Conservation (phyloP, 495 filamentous ascomycete genomes). For the Parmelia sp. region DNA sequence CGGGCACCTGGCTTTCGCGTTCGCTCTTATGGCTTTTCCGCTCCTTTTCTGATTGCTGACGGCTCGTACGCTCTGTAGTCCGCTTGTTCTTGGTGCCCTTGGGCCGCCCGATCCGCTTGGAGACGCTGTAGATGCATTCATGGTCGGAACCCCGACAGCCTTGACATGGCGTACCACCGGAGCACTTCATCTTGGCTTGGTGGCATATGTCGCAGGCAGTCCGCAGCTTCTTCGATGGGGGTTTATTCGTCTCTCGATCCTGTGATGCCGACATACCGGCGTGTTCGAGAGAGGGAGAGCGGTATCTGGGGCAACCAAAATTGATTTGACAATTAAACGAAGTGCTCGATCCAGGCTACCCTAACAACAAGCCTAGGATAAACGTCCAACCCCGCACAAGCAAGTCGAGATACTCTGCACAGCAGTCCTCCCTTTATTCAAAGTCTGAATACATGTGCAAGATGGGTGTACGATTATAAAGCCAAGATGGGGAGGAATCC, state of each 20-base stretch:
- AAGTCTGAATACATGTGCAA: neutral
- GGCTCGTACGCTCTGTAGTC: slow-evolving; percentile 21
- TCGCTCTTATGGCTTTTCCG: slow-evolving; percentile 12
- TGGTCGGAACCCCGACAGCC: slow-evolving; percentile 23
- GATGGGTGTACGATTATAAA: neutral
- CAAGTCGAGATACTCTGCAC: neutral
- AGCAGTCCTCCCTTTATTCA: neutral
- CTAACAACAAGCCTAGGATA: neutral
- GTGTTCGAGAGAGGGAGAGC: neutral
- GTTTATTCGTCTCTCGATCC: slow-evolving; percentile 12
- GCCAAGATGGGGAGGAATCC: neutral
- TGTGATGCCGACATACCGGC: slow-evolving; percentile 13
- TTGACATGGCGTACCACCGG: slow-evolving; percentile 26
- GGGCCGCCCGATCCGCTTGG: slow-evolving; percentile 28
- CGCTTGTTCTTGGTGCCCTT: slow-evolving; percentile 30
- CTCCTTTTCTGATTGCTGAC: slow-evolving; percentile 12
- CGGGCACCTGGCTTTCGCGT: neutral
- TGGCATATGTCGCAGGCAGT: slow-evolving; percentile 31
- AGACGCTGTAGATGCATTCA: slow-evolving; percentile 27
- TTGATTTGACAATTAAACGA: neutral
- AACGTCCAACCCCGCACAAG: neutral
- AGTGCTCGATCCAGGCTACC: neutral
- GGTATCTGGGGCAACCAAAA: neutral
- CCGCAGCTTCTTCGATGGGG: slow-evolving; percentile 23
- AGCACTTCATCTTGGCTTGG: slow-evolving; percentile 27